Evolutionary conservation across 2,329 filamentous ascomycete genomes (phyloP), one percentile per base, ranked within the genome.

Genomic region (Macrophomina pseudophaseolina): DNA sequence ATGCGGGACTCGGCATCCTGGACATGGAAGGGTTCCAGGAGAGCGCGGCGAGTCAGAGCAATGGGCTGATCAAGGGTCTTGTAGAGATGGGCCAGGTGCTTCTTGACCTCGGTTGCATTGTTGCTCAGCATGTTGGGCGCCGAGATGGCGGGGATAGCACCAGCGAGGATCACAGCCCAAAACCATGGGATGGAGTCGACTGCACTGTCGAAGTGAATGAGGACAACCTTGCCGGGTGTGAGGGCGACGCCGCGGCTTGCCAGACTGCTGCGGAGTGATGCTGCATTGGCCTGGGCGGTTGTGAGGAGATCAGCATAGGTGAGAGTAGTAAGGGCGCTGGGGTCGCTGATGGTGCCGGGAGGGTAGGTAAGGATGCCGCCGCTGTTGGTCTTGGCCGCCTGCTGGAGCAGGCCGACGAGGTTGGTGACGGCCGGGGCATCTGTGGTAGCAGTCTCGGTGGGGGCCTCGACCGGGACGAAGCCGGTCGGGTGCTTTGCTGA

Each of bases 111-210:
- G 4, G 42, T n/a, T 7, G 32, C n/a, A 35, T 51, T 48, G 28
- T 46, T 40, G 44, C 42, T 48, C 11, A 64, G 38, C 46, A 49
- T 49, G 4, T n/a, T 9, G 8, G 59, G 59, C 9, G 59, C 35
- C 32, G 59, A 64, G n/a, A 64, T 35, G 32, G 49, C 59, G 8
- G 59, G 59, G 6, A 64, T 18, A 42, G 30, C 42, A n/a, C 49
- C 59, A 1, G 49, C 44, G 16, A 64, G 30, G 5, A 64, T 7
- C 5, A 64, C 49, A 16, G 59, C 23, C 46, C 59, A 64, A 44
- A 40, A 64, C 59, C 59, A 64, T 33, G 49, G 42, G 14, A 64
- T 64, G 12, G 35, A n/a, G 44, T 64, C 59, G 12, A 28, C 42
- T 9, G 42, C 40, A 28, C 46, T 53, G 7, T 64, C 59, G 32